Evolutionary conservation across 2,329 filamentous ascomycete species (phyloP), one percentile per base, ranked within the genome.

Genomic region (Nothopassalora personata): DNA sequence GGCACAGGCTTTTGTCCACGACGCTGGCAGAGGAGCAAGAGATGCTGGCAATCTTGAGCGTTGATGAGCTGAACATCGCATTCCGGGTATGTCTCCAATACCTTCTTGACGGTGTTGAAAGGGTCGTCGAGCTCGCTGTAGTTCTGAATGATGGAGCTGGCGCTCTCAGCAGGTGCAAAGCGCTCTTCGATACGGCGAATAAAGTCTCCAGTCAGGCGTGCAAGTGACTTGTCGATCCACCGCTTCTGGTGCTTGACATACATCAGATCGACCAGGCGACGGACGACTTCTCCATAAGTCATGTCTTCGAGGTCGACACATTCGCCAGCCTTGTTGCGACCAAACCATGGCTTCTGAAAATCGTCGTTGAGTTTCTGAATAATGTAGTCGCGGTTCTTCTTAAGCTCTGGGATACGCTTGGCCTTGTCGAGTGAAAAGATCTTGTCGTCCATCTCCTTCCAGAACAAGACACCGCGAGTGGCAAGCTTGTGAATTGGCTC

Each of bases 401-500:
- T 90, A 46, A 97, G 82, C 77, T 94, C 91, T 1, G 88, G 83
- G 23, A 96, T 81, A 46, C 91, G 87, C 81, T 97, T 96, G 71
- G 93, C 91, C 80, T 96, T 97, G 76, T 96, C 92, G 52, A 99
- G 80, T 72, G 86, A 89, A 81, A 99, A 99, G 70, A 99, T 97
- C 78, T 96, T 97, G 75, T 95, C 85, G 72, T 99, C 94, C 91
- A 99, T 96, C 78, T 99, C 95, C 53, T 91, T 88, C 94, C 94
- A 99, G 81, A 99, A 96, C 56, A 85, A 81, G 51, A 99, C 92
- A 83, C 94, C 94, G 60, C 95, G 89, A 52, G 94, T 99, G 15
- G 94, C 95, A 60, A 99, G 85, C 80, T 99, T 99, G 81, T 99
- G 94, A 63, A 99, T 99, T 5, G 94, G 95, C 81, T 99, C 94